phyloP scores from a whole-genome alignment of 2,329 filamentous ascomycete species.

The Sphaceloma murrayae region DNA sequence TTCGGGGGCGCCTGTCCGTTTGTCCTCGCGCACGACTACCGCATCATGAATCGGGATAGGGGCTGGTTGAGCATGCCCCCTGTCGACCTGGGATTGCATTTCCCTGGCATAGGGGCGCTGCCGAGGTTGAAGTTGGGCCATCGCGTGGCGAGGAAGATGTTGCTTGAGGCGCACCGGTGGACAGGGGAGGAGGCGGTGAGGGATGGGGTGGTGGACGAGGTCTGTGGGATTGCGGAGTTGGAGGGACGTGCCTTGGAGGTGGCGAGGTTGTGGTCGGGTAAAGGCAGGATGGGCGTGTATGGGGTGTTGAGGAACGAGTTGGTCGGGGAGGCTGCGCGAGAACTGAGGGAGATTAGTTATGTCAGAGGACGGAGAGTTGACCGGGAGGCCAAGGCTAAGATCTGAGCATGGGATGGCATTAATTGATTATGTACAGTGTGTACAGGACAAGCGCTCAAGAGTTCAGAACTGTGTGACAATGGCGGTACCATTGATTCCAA shows the following conservation, averaged over 20 bases:
- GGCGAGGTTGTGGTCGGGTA: conserved; percentile 36
- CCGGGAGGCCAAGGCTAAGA: conserved; percentile 27
- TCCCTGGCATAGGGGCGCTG: conserved; percentile 45
- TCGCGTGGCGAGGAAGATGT: conserved; percentile 44
- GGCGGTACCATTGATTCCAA: conserved; percentile 13
- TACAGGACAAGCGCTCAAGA: background rate
- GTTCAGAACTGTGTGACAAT: conserved; percentile 7
- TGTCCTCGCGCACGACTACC: conserved; percentile 40
- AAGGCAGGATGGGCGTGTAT: conserved; percentile 43
- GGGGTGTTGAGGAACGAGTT: conserved; percentile 43
- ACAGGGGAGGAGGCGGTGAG: conserved; percentile 27
- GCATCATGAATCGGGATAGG: conserved; percentile 39
- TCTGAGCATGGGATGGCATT: conserved; percentile 3
- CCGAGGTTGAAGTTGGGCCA: conserved; percentile 41
- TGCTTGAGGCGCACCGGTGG: conserved; percentile 41
- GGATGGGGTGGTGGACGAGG: conserved; percentile 43
- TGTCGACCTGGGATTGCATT: conserved; percentile 47
- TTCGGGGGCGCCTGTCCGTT: conserved; percentile 43
- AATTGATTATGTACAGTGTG: conserved; percentile 6
- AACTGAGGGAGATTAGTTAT: conserved; percentile 45
- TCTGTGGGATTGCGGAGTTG: conserved; percentile 22
- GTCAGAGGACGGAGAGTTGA: conserved; percentile 40
- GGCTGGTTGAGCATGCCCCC: conserved; percentile 45
- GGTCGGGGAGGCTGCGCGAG: conserved; percentile 44
- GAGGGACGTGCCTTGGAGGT: conserved; percentile 31